These are phyloP conservation scores for Boletus fagicola DNA, from an alignment of 768 basidiomycete species.

Conservation along the genomic window DNA sequence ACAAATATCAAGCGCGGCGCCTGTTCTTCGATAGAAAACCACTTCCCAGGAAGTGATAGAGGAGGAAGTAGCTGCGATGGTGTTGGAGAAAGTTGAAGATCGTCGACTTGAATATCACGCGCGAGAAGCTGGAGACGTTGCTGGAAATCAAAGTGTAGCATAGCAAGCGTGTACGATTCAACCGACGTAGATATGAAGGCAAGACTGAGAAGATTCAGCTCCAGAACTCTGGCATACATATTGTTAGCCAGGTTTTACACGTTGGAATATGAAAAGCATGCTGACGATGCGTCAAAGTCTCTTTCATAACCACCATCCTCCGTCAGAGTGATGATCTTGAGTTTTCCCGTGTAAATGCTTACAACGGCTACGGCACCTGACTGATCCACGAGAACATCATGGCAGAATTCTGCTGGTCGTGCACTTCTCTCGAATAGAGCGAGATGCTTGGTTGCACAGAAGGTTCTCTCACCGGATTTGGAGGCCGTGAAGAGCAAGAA, in stretches of 20 bases:
- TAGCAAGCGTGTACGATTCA: constrained; percentile 54
- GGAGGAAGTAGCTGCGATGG: constrained; percentile 47
- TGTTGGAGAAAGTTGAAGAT: constrained; percentile 50
- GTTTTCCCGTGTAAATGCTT: constrained; percentile 66
- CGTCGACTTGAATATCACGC: constrained; percentile 50
- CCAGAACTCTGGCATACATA: constrained; percentile 47
- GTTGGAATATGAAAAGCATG: constrained; percentile 14
- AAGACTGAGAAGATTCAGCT: constrained; percentile 67
- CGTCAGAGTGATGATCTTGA: constrained; percentile 57
- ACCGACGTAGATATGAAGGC: constrained; percentile 50
- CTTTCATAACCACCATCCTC: constrained; percentile 51
- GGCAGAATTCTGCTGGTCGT: constrained; percentile 71
- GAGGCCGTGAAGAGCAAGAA: constrained; percentile 53
- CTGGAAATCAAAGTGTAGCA: constrained; percentile 65
- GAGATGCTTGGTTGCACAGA: constrained; percentile 45
- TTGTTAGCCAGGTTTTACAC: constrained; percentile 3
- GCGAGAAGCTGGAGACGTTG: constrained; percentile 61
- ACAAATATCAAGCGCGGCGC: constrained; percentile 42
- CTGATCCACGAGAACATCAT: constrained; percentile 64
- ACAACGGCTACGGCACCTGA: constrained; percentile 59
- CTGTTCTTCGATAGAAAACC: constrained; percentile 39
- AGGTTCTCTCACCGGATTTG: constrained; percentile 28
- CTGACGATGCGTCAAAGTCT: constrained; percentile 67
- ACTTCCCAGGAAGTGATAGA: constrained; percentile 50
- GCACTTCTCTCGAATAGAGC: constrained; percentile 55